phyloP scores from a whole-genome alignment of 225 moss, liverwort and hornwort species.

The Physcomitrium patens region DNA sequence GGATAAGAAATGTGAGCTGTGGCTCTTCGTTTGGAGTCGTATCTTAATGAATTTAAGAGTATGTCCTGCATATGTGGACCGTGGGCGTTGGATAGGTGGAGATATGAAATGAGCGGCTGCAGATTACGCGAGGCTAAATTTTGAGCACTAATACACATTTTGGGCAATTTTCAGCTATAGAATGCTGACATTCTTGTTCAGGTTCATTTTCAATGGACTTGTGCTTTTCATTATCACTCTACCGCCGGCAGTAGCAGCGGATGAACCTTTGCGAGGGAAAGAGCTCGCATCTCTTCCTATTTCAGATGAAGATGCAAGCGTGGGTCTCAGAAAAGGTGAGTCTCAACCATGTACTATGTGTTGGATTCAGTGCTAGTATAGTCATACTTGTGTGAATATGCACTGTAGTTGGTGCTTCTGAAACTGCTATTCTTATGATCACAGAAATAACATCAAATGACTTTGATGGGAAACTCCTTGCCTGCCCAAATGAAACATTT shows the following conservation, averaged over 20 bases:
- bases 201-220: constrained; percentile 30
- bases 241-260: constrained; percentile 11
- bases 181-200: constrained; percentile 5
- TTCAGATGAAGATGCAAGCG: constrained; percentile 13
- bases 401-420: not conserved
- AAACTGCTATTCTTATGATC: no score
- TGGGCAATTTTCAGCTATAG: constrained; percentile 15
- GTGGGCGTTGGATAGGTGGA: constrained; percentile 1
- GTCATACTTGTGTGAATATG: not conserved
- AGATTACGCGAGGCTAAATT: constrained; percentile 11
- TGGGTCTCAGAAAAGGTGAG: constrained; percentile 18
- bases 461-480: not conserved
- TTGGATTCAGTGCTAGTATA: not conserved
- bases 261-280: constrained; percentile 3
- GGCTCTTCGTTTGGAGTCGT: constrained; percentile 16
- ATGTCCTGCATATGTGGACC: constrained; percentile 8
- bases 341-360: not conserved
- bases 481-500: not conserved
- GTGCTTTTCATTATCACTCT: constrained; percentile 18
- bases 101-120: constrained; percentile 42
- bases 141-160: not conserved
- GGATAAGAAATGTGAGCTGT: constrained; percentile 14
- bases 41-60: not conserved
- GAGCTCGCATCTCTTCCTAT: constrained; percentile 6
- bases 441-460: no score